Conservation (phyloP, 2,329 filamentous ascomycete genomes). For the Pseudofabraea citricarpa region DNA sequence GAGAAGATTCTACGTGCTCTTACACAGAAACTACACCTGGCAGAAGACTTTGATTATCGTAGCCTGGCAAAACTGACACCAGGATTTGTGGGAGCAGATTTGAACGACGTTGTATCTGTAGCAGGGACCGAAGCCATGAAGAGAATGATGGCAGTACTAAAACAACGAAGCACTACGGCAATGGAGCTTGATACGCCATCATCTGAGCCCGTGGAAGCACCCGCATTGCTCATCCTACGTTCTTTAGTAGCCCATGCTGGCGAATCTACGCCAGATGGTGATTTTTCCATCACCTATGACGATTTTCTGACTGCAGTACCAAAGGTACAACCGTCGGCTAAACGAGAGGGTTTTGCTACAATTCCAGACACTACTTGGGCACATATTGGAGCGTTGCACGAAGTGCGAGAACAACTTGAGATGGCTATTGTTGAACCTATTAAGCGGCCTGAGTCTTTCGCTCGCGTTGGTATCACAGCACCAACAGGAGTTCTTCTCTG, state of each 20-base stretch:
- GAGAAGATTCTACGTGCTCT: slow-evolving; percentile 74
- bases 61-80: slow-evolving; percentile 78
- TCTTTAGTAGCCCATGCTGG: slow-evolving; percentile 50
- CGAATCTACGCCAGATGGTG: slow-evolving; percentile 43
- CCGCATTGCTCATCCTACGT: slow-evolving; percentile 37
- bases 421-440: slow-evolving; percentile 89
- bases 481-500: slow-evolving; percentile 89
- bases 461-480: slow-evolving; percentile 70
- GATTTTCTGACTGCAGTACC: slow-evolving; percentile 73
- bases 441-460: slow-evolving; percentile 72
- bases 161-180: slow-evolving; percentile 20
- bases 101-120: slow-evolving; percentile 56
- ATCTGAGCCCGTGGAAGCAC: slow-evolving; percentile 10
- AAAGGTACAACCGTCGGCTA: slow-evolving; percentile 72
- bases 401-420: slow-evolving; percentile 76
- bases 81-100: slow-evolving; percentile 88
- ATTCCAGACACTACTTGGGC: slow-evolving; percentile 91
- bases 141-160: slow-evolving; percentile 28
- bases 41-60: slow-evolving; percentile 67
- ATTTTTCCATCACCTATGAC: slow-evolving; percentile 56
- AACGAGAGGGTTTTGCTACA: slow-evolving; percentile 90
- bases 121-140: slow-evolving; percentile 33
- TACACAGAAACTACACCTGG: slow-evolving; percentile 59
- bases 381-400: slow-evolving; percentile 79
- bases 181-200: slow-evolving; percentile 27